These are phyloP conservation scores for Umbilicus rupestris DNA, from an alignment of 164 flowering plant species.

Conservation along the genomic window DNA sequence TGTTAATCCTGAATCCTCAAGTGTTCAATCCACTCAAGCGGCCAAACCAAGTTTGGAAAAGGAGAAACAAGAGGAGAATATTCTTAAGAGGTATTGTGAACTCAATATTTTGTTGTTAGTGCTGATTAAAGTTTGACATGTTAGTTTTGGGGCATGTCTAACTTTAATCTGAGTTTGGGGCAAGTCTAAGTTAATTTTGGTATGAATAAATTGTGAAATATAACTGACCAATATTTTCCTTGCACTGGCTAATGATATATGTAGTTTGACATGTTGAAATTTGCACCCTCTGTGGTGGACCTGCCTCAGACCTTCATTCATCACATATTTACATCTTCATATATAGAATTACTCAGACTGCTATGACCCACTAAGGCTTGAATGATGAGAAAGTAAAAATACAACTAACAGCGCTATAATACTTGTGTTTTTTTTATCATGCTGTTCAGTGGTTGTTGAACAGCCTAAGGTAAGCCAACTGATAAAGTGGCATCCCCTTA, in stretches of 20 bases:
- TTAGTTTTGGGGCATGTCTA: too few relatives aligned
- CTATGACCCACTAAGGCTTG: background rate
- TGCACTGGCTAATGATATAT: background rate
- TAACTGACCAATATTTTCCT: background rate
- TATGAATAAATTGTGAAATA: too few relatives aligned
- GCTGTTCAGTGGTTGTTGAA: background rate
- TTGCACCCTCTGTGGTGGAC: background rate
- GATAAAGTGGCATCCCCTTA: background rate
- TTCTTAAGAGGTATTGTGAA: background rate
- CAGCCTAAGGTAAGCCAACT: background rate
- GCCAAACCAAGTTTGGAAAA: slow-evolving; percentile 15
- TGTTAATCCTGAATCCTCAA: slow-evolving; percentile 13
- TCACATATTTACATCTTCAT: background rate
- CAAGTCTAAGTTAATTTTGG: background rate
- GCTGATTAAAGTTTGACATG: too few relatives aligned
- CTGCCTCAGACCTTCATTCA: background rate
- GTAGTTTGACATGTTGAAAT: background rate
- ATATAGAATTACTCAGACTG: background rate
- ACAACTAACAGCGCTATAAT: too few relatives aligned
- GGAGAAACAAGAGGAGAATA: slow-evolving; percentile 12
- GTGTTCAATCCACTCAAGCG: slow-evolving; percentile 15
- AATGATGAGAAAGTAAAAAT: background rate
- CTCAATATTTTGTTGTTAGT: background rate
- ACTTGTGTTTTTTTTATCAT: background rate
- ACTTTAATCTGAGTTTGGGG: too few relatives aligned